Evolutionary conservation across 2,329 filamentous ascomycete genomes (phyloP).

Genomic region (Aotearoamyces nothofagi): DNA sequence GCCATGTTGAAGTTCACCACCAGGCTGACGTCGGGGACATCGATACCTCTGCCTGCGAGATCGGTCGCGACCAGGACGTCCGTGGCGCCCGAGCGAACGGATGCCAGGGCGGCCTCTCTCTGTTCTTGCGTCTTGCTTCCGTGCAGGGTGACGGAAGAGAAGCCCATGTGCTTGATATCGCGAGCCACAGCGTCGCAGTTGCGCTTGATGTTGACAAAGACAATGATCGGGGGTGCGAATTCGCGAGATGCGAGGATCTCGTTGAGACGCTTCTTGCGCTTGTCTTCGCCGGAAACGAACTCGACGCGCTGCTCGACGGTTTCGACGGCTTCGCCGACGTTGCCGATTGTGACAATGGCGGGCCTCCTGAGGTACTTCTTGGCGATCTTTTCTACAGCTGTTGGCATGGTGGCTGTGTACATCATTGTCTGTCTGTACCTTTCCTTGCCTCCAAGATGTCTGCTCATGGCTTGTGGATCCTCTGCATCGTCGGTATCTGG

Average conservation of each 20-base stretch:
- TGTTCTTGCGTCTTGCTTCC: conserved; percentile 96
- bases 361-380: conserved; percentile 89
- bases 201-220: conserved; percentile 99
- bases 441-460: conserved; percentile 58
- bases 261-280: conserved; percentile 86
- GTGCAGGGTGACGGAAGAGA: conserved; percentile 79
- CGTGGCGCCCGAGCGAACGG: conserved; percentile 65
- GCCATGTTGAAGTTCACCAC: conserved; percentile 99
- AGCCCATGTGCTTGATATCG: conserved; percentile 90
- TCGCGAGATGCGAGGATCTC: conserved; percentile 73
- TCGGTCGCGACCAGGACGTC: conserved; percentile 93
- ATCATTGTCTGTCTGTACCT: conserved; percentile 98
- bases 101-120: conserved; percentile 78
- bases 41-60: conserved; percentile 91
- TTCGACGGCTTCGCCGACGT: conserved; percentile 88
- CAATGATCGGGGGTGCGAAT: conserved; percentile 83
- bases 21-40: conserved; percentile 83
- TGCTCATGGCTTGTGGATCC: conserved; percentile 70
- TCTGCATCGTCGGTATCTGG: conserved; percentile 89
- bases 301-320: conserved; percentile 97
- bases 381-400: conserved; percentile 86
- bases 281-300: conserved; percentile 80
- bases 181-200: conserved; percentile 93
- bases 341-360: conserved; percentile 88
- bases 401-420: conserved; percentile 98